Evolutionary conservation across 345 rosid species (phyloP).

Genomic region (Nephelium lappaceum): DNA sequence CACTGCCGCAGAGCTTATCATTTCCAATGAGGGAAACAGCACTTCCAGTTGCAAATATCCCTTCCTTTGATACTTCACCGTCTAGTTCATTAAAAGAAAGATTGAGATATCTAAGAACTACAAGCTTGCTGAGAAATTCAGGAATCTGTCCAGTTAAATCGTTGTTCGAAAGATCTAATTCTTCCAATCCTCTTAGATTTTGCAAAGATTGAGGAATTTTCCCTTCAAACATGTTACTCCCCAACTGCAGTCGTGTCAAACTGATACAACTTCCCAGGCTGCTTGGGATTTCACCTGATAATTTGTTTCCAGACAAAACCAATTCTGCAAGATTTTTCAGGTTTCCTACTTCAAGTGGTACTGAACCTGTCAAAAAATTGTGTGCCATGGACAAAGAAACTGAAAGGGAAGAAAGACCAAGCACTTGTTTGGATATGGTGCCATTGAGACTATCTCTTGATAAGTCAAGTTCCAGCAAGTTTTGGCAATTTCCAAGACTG

Average conservation of each 20-base stretch:
- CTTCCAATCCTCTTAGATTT: constrained; percentile 22
- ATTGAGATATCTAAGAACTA: constrained; percentile 11
- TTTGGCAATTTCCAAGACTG: constrained; percentile 29
- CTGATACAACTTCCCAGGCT: constrained; percentile 23
- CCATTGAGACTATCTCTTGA: constrained; percentile 40
- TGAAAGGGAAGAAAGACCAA: constrained; percentile 34
- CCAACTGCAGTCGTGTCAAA: constrained; percentile 10
- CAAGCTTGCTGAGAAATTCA: constrained; percentile 3
- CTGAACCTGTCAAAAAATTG: constrained; percentile 33
- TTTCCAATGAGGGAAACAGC: constrained; percentile 19
- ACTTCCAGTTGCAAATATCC: constrained; percentile 25
- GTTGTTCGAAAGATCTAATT: constrained; percentile 28
- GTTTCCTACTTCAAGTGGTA: constrained; percentile 31
- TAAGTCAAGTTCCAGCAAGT: constrained; percentile 23
- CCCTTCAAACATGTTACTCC: constrained; percentile 22
- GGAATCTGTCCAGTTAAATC: constrained; percentile 31
- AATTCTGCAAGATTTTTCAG: constrained; percentile 21
- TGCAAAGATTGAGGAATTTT: constrained; percentile 22
- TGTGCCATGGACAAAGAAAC: constrained; percentile 30
- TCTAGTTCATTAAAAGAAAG: constrained; percentile 27
- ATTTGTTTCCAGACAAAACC: constrained; percentile 27
- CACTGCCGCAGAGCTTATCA: constrained; percentile 24
- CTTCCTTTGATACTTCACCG: constrained; percentile 25
- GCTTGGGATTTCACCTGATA: constrained; percentile 32
- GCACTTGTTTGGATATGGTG: constrained; percentile 31